phyloP scores from a whole-genome alignment of 169 alveolate species.

The Cryptosporidium parvum region DNA sequence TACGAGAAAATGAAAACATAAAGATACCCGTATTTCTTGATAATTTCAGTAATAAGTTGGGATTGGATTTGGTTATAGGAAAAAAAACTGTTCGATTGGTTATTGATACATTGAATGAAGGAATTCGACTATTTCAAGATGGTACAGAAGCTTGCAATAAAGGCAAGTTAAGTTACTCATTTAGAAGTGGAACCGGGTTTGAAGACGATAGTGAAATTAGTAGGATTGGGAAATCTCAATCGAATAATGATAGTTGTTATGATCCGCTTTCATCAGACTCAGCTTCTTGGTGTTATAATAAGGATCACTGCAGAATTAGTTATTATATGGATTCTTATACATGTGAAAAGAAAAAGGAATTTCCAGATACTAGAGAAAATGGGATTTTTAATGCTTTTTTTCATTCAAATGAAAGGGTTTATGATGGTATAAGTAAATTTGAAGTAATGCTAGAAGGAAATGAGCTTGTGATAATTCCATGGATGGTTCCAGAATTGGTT shows the following conservation, averaged over 20 bases:
- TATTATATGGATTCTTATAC: constrained; percentile 1
- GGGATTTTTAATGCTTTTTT: neutral
- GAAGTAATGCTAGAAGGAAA: constrained; percentile 53
- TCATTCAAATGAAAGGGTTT: constrained; percentile 17
- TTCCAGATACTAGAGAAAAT: constrained; percentile 20
- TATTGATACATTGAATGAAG: constrained; percentile 60
- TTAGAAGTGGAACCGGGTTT: neutral
- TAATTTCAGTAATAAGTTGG: constrained; percentile 20
- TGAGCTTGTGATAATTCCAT: constrained; percentile 45
- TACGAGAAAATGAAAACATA: neutral
- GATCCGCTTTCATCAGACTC: constrained; percentile 30
- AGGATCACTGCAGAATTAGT: constrained; percentile 25
- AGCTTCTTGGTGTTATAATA: constrained; percentile 57
- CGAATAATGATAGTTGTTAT: constrained; percentile 7
- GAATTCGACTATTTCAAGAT: constrained; percentile 56
- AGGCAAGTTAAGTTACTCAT: neutral
- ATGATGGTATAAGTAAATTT: constrained; percentile 39
- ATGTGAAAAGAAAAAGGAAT: constrained; percentile 31
- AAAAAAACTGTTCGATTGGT: constrained; percentile 11
- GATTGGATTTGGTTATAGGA: constrained; percentile 39
- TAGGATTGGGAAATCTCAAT: neutral
- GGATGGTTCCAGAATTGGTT: constrained; percentile 30
- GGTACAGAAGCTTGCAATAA: constrained; percentile 61
- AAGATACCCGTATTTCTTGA: neutral
- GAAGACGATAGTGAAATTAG: neutral